Evolutionary conservation across 2,329 filamentous ascomycete species (phyloP).

Genomic region (Sclerotinia minor): DNA sequence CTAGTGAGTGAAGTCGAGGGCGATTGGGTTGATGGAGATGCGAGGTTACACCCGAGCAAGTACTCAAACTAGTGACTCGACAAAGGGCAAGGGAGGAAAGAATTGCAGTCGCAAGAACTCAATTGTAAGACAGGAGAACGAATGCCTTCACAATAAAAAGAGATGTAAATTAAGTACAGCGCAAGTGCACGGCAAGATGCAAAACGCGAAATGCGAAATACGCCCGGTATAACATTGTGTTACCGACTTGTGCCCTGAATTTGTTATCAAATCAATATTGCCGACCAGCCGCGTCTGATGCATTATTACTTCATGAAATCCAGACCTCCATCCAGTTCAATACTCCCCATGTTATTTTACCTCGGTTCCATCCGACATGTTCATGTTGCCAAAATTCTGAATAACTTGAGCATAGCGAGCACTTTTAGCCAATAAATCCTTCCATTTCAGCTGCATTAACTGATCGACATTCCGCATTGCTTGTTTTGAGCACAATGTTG

Average conservation of each 20-base stretch:
- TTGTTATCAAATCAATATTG: background rate
- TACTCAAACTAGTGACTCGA: background rate
- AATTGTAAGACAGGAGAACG: background rate
- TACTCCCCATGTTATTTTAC: conserved; percentile 1
- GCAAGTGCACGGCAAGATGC: background rate
- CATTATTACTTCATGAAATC: background rate
- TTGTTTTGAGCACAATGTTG: background rate
- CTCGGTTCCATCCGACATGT: background rate
- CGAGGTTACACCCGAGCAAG: background rate
- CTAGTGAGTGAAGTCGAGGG: background rate
- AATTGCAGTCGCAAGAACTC: background rate
- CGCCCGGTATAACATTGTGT: background rate
- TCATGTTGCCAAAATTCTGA: background rate
- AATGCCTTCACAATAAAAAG: background rate
- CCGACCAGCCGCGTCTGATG: background rate
- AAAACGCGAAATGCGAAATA: background rate
- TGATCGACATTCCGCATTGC: background rate
- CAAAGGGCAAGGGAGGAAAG: background rate
- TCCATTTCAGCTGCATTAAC: background rate
- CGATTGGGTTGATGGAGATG: background rate
- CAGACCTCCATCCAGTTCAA: background rate
- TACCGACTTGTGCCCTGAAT: conserved; percentile 1
- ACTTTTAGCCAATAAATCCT: background rate
- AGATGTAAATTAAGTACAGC: background rate
- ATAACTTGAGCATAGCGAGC: background rate